These are phyloP conservation scores for Pythium biforme DNA, from an alignment of 352 stramenopile genomes.

Conservation along the genomic window DNA sequence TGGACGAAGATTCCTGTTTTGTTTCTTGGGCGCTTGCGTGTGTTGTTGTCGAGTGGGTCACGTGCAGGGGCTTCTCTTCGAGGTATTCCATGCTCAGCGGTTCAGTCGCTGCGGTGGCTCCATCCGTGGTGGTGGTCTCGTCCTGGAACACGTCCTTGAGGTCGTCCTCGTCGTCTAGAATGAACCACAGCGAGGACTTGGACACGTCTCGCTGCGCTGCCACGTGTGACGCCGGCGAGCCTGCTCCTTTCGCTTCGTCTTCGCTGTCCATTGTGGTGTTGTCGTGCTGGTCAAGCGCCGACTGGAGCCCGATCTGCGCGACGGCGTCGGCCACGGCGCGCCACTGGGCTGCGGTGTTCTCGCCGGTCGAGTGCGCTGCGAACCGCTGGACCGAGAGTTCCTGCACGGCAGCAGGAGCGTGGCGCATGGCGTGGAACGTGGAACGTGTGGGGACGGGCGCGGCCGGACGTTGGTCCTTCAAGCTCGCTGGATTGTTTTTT, in stretches of 20 bases:
- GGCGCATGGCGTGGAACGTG: conserved; percentile 9
- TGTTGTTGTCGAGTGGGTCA: not conserved
- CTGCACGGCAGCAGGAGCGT: conserved; percentile 1
- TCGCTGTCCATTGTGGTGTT: conserved; percentile 7
- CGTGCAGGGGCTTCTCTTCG: conserved; percentile 13
- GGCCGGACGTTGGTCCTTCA: conserved; percentile 7
- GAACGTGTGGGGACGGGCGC: too few species aligned
- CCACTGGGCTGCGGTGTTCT: conserved; percentile 17
- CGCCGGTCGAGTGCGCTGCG: conserved; percentile 8
- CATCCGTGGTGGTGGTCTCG: not conserved
- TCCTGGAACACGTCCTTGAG: conserved; percentile 7
- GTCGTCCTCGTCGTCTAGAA: conserved; percentile 48
- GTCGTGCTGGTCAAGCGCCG: conserved; percentile 4
- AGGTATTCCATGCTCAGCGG: not conserved
- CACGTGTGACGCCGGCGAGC: conserved; percentile 8
- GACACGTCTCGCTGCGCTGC: conserved; percentile 5
- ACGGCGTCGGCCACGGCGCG: conserved; percentile 23
- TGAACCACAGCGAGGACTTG: conserved; percentile 77
- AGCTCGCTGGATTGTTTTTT: conserved; percentile 13
- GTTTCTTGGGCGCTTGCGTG: not conserved
- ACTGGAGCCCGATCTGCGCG: conserved; percentile 21
- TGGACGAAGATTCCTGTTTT: not conserved
- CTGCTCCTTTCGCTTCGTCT: conserved; percentile 8
- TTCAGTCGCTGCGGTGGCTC: not conserved
- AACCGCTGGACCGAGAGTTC: conserved; percentile 4